Evolutionary conservation across 2,329 filamentous ascomycete species (phyloP).

Genomic region (Mycocentrospora acerina): DNA sequence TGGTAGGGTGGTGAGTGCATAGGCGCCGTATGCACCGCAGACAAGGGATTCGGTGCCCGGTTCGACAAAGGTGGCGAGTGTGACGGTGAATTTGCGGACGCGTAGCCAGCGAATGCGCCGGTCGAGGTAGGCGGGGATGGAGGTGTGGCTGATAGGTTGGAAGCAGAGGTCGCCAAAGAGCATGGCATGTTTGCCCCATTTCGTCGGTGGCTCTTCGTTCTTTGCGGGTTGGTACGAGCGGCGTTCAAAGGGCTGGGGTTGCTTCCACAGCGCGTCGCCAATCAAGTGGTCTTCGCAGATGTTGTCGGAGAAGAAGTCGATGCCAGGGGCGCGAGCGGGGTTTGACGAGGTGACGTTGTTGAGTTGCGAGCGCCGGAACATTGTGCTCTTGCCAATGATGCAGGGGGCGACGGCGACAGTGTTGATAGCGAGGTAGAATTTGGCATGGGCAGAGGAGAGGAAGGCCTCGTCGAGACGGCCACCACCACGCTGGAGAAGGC

Average conservation of each 20-base stretch:
- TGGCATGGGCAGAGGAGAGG: constrained; percentile 89
- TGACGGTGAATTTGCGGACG: constrained; percentile 91
- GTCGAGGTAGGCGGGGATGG: constrained; percentile 72
- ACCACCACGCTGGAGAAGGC: constrained; percentile 57
- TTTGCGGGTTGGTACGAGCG: constrained; percentile 21
- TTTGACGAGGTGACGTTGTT: constrained; percentile 66
- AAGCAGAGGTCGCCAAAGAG: constrained; percentile 84
- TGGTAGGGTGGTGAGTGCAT: constrained; percentile 72
- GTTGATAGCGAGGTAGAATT: constrained; percentile 98
- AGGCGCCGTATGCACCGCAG: constrained; percentile 79
- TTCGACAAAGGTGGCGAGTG: constrained; percentile 85
- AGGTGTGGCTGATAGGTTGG: constrained; percentile 85
- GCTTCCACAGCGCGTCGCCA: constrained; percentile 84
- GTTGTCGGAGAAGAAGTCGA: constrained; percentile 92
- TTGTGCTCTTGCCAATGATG: constrained; percentile 95
- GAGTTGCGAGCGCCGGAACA: constrained; percentile 93
- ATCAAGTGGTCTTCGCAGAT: constrained; percentile 98
- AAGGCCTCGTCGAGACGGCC: constrained; percentile 92
- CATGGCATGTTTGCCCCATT: constrained; percentile 76
- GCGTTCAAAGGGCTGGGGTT: constrained; percentile 43
- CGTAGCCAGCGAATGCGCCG: constrained; percentile 87
- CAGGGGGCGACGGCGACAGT: constrained; percentile 88
- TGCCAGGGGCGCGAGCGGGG: constrained; percentile 61
- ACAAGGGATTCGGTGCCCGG: constrained; percentile 87
- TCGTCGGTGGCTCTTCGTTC: constrained; percentile 36